Evolutionary conservation across 495 filamentous ascomycete species (phyloP), one percentile per base, ranked within the genome.

Genomic region (Penicillium crystallinum): DNA sequence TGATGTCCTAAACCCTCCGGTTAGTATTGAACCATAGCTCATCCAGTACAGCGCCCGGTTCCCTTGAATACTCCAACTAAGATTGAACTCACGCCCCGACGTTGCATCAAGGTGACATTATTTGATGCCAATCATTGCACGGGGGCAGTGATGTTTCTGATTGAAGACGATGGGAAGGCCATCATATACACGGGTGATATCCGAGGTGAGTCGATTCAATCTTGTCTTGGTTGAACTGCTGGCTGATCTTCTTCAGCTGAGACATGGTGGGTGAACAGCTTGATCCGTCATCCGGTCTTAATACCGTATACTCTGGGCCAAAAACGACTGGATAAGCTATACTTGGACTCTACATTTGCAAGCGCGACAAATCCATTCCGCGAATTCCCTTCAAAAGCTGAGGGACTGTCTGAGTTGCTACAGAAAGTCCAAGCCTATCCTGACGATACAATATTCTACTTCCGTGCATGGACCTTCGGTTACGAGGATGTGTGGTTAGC

Each of bases 171-270:
- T 46, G 80, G 79, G 6, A 91, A 87, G 46, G 84, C 90, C 7
- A 78, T 91, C 12, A 74, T 97, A 1, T 97, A 96, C 60, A 96
- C 91, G 0, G 92, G 91, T n/a, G 91, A 97, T 64, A 89, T 96
- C 36, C 78, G 92, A 64, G 84, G 87, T 77, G 77, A 80, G 68
- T 51, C 18, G 15, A 1, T 9, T 22, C 19, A 2, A n/a, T 17
- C 17, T 50, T 15, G 23, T 18, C 17, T 19, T 3, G 10, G 15
- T 11, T 35, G 12, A 31, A 6, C 31, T 42, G 7, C 15, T 37
- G 27, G 37, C 54, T 64, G 39, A 62, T 41, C 35, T 9, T 36
- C 10, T 7, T 14, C 44, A 83, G 80, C 84, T 15, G 84, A 89
- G 56, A 54, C 65, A 17, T 88, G 86, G 86, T 87, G 83, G 83